Conservation (phyloP, 164 flowering plant species). For the Echeveria elegans region DNA sequence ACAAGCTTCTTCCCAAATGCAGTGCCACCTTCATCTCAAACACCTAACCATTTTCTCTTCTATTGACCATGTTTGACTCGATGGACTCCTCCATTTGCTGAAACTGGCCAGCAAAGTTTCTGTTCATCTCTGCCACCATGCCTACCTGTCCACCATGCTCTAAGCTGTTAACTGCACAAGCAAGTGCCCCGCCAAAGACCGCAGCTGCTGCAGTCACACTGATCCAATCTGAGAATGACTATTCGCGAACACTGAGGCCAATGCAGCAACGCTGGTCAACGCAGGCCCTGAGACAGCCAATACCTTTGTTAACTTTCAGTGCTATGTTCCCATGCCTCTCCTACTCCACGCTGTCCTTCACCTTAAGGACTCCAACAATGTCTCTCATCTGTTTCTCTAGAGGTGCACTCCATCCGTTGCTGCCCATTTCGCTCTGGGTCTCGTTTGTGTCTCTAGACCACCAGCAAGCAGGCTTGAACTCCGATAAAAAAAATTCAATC, state of each 20-base stretch:
- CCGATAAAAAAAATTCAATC: conserved; percentile 19
- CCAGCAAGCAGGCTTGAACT: conserved; percentile 21
- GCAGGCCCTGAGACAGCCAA: conserved; percentile 25
- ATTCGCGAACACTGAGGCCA: conserved; percentile 9
- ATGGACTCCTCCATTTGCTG: conserved; percentile 25
- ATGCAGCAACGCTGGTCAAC: conserved; percentile 28
- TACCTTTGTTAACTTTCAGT: conserved; percentile 23
- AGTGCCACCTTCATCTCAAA: conserved; percentile 36
- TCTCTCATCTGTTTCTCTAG: not conserved
- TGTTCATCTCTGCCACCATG: too few relatives aligned
- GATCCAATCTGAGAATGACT: conserved; percentile 11
- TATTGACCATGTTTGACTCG: conserved; percentile 19
- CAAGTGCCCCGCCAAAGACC: too few relatives aligned
- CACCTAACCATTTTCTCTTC: conserved; percentile 28
- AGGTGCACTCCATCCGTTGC: conserved; percentile 7
- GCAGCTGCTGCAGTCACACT: conserved; percentile 14
- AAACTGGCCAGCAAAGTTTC: too few relatives aligned
- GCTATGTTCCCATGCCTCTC: conserved; percentile 21
- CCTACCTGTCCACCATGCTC: too few relatives aligned
- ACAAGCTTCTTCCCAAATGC: conserved; percentile 12
- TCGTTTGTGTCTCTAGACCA: conserved; percentile 10
- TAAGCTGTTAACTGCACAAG: too few relatives aligned
- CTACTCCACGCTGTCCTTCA: not conserved
- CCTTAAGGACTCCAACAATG: not conserved
- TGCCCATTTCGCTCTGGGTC: not conserved